These are phyloP conservation scores for Psilocybe mexicana DNA, from an alignment of 1,284 basidiomycete genomes.

Conservation along the genomic window DNA sequence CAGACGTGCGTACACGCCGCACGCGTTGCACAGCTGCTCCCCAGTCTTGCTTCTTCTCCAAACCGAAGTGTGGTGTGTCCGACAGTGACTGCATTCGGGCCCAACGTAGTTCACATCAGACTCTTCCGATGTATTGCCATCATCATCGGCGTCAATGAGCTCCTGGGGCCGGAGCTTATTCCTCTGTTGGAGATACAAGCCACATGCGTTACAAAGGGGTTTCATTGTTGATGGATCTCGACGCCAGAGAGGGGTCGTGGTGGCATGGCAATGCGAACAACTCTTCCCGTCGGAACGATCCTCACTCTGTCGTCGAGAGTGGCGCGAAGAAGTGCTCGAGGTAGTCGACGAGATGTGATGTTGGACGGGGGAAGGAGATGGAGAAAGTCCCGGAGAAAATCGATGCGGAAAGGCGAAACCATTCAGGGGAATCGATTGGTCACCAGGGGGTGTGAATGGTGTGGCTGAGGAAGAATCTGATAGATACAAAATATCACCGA, in stretches of 20 bases:
- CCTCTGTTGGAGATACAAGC: constrained; percentile 48
- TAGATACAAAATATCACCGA: constrained; percentile 28
- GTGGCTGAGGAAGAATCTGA: constrained; percentile 24
- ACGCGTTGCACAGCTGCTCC: constrained; percentile 51
- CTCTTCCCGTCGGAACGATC: constrained; percentile 36
- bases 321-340: constrained; percentile 20
- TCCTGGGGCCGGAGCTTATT: constrained; percentile 48
- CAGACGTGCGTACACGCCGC: constrained; percentile 48
- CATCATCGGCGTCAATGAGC: constrained; percentile 50
- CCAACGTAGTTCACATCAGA: constrained; percentile 40
- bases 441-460: constrained; percentile 19
- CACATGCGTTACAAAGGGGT: constrained; percentile 49
- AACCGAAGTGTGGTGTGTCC: constrained; percentile 47
- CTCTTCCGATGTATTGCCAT: constrained; percentile 38
- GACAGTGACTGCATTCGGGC: constrained; percentile 49
- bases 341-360: constrained; percentile 19
- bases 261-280: constrained; percentile 49
- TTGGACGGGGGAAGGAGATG: constrained; percentile 31
- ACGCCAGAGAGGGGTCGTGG: constrained; percentile 49
- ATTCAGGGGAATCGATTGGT: constrained; percentile 24
- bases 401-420: constrained; percentile 27
- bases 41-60: constrained; percentile 50
- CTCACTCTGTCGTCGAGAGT: constrained; percentile 26
- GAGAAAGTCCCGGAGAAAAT: constrained; percentile 31
- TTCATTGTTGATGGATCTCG: constrained; percentile 44